Base-by-base conservation (phyloP, 331 rosid species). In the Acacia concinna region DNA sequence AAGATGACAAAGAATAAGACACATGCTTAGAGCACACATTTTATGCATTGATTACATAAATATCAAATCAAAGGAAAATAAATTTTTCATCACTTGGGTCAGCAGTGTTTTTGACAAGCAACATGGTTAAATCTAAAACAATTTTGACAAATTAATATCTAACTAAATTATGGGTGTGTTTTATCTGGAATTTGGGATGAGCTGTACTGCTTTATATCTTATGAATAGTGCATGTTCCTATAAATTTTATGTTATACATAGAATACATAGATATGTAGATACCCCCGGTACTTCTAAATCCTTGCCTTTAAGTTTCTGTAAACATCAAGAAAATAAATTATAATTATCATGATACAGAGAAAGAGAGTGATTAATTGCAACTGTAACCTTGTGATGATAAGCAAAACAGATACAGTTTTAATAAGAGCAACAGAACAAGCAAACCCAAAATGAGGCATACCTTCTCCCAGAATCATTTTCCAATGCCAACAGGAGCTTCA, bases 391-490 rank as follows among this genome's bases (percentile, higher is more conserved):
- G 21, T 43, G 81, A 47, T 60, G 68, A 75, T 57, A 66, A 44
- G 68, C 52, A 11, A 34, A 25, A 69, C 54, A 27, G 34, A 71
- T 68, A 56, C 34, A 71, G 31, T 57, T 52, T 63, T 68, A 73
- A 77, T 66, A 52, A 79, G 59, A 77, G 71, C 68, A 81, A 68
- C 35, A 69, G 73, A 43, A 68, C n/a, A 23, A 23, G 66, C 64
- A 63, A 44, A 2, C 21, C 47, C 47, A 44, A 64, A 71, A 47
- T 51, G 41, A 79, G 17, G 25, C 47, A 84, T 91, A 95, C 99
- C 99, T 92, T 90, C 82, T 85, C 73, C 73, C 86, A 14, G 74
- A 84, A 62, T 78, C 78, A 79, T 82, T 86, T 81, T 86, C 90
- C 44, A 73, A 38, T 82, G 81, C 86, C 79, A 86, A 46, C 40